These are phyloP conservation scores for Hygrophorus pudorinus DNA, from an alignment of 768 basidiomycete species.

Conservation along the genomic window DNA sequence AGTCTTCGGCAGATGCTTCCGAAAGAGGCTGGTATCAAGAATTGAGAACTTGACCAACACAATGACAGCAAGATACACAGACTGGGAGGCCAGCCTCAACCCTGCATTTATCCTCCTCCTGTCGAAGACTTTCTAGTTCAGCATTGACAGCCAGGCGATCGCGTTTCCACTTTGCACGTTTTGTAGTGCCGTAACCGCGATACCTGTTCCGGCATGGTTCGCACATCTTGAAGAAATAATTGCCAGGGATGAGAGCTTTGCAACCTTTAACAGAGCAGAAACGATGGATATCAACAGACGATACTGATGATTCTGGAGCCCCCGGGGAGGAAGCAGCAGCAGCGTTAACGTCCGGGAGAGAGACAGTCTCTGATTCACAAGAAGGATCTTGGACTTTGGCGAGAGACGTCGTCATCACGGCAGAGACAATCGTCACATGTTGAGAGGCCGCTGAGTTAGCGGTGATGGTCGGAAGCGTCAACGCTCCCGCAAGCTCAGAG, in stretches of 20 bases:
- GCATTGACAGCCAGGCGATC: slow-evolving; percentile 33
- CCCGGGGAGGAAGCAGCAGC: not conserved
- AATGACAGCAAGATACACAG: slow-evolving; percentile 9
- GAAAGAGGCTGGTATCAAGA: slow-evolving; percentile 20
- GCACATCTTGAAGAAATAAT: slow-evolving; percentile 32
- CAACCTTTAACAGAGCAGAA: slow-evolving; percentile 49
- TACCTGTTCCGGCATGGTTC: slow-evolving; percentile 37
- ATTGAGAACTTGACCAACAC: not conserved
- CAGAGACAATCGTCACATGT: not conserved
- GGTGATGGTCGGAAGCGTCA: slow-evolving; percentile 25
- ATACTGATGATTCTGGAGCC: not conserved
- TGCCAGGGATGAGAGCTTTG: slow-evolving; percentile 33
- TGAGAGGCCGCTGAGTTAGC: slow-evolving; percentile 4
- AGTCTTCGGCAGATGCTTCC: slow-evolving; percentile 22
- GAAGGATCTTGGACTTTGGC: not conserved
- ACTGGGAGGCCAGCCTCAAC: slow-evolving; percentile 27
- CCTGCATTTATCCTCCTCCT: slow-evolving; percentile 29
- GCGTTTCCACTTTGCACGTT: slow-evolving; percentile 43
- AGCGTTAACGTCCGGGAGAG: slow-evolving; percentile 2
- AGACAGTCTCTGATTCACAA: not conserved
- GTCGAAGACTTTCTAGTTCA: slow-evolving; percentile 26
- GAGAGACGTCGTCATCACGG: not conserved
- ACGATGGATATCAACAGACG: slow-evolving; percentile 15
- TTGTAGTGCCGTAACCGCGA: slow-evolving; percentile 42
- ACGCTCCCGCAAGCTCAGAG: slow-evolving; percentile 40